These are phyloP conservation scores for Yueomyces sinensis DNA, from an alignment of 805 yeast genomes.

Conservation along the genomic window DNA sequence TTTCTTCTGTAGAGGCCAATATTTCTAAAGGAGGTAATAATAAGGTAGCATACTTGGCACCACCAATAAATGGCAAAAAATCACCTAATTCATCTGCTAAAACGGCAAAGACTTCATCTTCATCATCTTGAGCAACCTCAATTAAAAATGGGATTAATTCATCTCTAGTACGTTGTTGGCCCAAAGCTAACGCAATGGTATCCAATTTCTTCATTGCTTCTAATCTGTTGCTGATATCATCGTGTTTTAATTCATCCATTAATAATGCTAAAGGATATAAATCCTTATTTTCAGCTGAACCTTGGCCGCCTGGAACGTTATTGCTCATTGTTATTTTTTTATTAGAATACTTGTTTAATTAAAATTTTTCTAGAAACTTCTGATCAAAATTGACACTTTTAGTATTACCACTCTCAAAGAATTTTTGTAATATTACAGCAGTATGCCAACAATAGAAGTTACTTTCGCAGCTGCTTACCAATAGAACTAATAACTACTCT, in stretches of 20 bases:
- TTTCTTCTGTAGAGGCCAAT: slow-evolving; percentile 88
- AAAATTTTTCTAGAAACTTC: too few species aligned
- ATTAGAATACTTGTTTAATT: too few species aligned
- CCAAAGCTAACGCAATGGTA: slow-evolving; percentile 88
- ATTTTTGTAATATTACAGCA: too few species aligned
- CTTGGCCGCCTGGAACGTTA: too few species aligned
- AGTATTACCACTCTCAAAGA: too few species aligned
- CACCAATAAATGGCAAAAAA: slow-evolving; percentile 85
- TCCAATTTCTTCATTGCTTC: slow-evolving; percentile 90
- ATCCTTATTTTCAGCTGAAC: slow-evolving; percentile 30
- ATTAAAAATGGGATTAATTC: slow-evolving; percentile 86
- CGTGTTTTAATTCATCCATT: slow-evolving; percentile 95
- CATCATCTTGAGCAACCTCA: slow-evolving; percentile 85
- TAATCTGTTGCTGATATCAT: slow-evolving; percentile 85
- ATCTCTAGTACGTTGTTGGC: slow-evolving; percentile 80
- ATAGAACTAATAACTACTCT: too few species aligned
- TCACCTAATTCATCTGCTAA: slow-evolving; percentile 82
- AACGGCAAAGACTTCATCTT: slow-evolving; percentile 92
- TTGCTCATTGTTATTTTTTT: too few species aligned
- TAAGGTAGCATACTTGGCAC: slow-evolving; percentile 46
- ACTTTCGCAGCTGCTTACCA: too few species aligned
- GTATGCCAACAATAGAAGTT: too few species aligned
- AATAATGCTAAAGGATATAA: slow-evolving; percentile 89
- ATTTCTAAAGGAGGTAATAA: slow-evolving; percentile 61
- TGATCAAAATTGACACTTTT: too few species aligned